Percentiles rank a stretch among this genome's conserved stretches.
Evolutionary conservation across 1,139 yeast species (phyloP).

Genomic region (Suhomyces guaymorum): DNA sequence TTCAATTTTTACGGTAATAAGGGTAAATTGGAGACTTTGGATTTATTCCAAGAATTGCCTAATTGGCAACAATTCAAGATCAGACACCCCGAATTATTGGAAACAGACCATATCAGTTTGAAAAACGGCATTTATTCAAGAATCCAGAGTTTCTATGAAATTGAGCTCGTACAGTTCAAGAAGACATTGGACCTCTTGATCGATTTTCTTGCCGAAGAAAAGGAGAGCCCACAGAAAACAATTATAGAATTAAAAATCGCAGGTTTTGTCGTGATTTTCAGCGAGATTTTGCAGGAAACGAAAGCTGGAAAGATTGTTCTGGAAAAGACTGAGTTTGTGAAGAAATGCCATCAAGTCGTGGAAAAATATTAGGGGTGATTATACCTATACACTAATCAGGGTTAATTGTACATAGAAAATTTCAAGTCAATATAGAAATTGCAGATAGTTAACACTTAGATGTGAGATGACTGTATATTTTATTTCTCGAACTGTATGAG

Average conservation of each 20-base stretch:
- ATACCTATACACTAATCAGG: too few relatives aligned
- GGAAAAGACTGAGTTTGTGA: slow-evolving; percentile 9
- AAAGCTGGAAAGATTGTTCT: slow-evolving; percentile 8
- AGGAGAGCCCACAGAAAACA: slow-evolving; percentile 5
- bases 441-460: too few relatives aligned
- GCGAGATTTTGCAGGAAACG: slow-evolving; percentile 13
- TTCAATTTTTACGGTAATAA: slow-evolving; percentile 10
- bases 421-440: too few relatives aligned
- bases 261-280: slow-evolving; percentile 15
- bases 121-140: slow-evolving; percentile 1
- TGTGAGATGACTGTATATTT: too few relatives aligned
- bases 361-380: slow-evolving; percentile 11
- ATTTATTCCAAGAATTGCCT: slow-evolving; percentile 13
- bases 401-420: neutral
- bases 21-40: slow-evolving; percentile 6
- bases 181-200: slow-evolving; percentile 8
- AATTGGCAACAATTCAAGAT: slow-evolving; percentile 16
- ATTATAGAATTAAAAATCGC: slow-evolving; percentile 16
- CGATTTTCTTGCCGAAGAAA: slow-evolving; percentile 3
- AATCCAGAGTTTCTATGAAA: slow-evolving; percentile 5
- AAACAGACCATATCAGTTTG: slow-evolving; percentile 5
- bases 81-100: slow-evolving; percentile 18
- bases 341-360: slow-evolving; percentile 8
- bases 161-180: slow-evolving; percentile 9
- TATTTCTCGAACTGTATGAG: too few relatives aligned